phyloP scores from a whole-genome alignment of 2,329 filamentous ascomycete species.

The Aspergillus caelatus region DNA sequence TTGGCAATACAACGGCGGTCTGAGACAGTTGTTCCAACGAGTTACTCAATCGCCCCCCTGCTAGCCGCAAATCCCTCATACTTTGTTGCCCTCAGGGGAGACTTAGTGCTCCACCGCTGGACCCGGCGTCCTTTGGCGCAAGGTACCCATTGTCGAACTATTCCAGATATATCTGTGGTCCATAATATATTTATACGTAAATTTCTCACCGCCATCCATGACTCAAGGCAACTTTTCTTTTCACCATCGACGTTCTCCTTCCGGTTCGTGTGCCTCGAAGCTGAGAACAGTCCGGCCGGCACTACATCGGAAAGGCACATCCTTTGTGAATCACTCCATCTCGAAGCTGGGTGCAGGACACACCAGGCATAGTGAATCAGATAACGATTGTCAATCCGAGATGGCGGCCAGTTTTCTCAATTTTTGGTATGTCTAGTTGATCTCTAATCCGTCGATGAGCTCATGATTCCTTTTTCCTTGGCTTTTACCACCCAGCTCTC shows the following conservation, averaged over 20 bases:
- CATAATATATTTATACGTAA: constrained; percentile 24
- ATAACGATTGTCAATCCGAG: constrained; percentile 35
- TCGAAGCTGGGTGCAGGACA: constrained; percentile 38
- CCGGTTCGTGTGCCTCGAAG: constrained; percentile 36
- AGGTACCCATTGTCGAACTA: constrained; percentile 23
- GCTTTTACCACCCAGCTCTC: constrained; percentile 14
- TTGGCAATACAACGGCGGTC: constrained; percentile 17
- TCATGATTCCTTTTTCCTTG: constrained; percentile 22
- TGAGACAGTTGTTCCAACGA: constrained; percentile 23
- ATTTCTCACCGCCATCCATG: constrained; percentile 43
- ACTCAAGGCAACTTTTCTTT: constrained; percentile 32
- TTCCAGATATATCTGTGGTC: constrained; percentile 16
- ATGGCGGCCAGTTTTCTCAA: constrained; percentile 51
- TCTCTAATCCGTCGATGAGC: neutral
- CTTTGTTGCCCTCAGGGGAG: constrained; percentile 28
- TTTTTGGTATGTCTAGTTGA: constrained; percentile 43
- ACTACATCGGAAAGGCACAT: constrained; percentile 39
- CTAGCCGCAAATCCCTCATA: constrained; percentile 33
- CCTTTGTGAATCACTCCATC: constrained; percentile 32
- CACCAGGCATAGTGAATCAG: constrained; percentile 21
- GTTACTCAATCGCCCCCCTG: constrained; percentile 16
- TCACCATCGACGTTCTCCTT: constrained; percentile 37
- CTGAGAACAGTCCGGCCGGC: constrained; percentile 33
- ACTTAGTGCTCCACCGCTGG: constrained; percentile 31
- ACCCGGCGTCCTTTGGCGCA: constrained; percentile 18